Evolutionary conservation across 768 basidiomycete genomes (phyloP).

Genomic region (Boletus rufocinnamomeus): DNA sequence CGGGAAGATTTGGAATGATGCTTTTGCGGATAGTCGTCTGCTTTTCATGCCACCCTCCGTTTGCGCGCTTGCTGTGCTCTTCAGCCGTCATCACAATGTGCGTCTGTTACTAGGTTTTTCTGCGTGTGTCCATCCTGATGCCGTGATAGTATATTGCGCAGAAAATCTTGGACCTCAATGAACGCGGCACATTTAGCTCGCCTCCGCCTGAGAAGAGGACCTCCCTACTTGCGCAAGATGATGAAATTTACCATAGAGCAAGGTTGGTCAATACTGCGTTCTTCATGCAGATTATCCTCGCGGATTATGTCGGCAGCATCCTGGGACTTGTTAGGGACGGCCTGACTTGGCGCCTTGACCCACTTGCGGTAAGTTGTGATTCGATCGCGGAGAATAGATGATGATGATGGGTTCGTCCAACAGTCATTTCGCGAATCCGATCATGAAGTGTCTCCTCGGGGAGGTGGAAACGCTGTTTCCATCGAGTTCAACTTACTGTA

Average conservation of each 20-base stretch:
- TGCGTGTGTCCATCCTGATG: conserved; percentile 8
- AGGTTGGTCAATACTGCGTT: conserved; percentile 73
- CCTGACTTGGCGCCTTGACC: conserved; percentile 65
- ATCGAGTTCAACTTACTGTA: conserved; percentile 70
- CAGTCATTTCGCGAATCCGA: conserved; percentile 52
- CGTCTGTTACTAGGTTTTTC: conserved; percentile 22
- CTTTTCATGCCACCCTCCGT: conserved; percentile 72
- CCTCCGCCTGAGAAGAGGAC: conserved; percentile 20
- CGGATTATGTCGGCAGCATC: conserved; percentile 76
- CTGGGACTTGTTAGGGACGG: conserved; percentile 69
- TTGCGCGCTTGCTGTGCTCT: conserved; percentile 65
- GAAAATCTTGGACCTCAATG: conserved; percentile 69
- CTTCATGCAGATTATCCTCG: conserved; percentile 68
- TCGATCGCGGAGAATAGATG: background rate
- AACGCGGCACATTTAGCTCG: conserved; percentile 47
- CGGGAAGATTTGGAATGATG: conserved; percentile 67
- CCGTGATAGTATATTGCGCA: conserved; percentile 62
- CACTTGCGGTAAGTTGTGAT: conserved; percentile 49
- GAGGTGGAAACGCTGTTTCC: conserved; percentile 75
- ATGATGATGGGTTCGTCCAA: background rate
- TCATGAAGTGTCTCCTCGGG: conserved; percentile 60
- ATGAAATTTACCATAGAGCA: conserved; percentile 75
- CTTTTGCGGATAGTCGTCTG: conserved; percentile 66
- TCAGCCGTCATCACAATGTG: conserved; percentile 76
- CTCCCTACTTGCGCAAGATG: conserved; percentile 53